phyloP scores from a whole-genome alignment of 768 basidiomycete species.

The Podaxis rugospora region DNA sequence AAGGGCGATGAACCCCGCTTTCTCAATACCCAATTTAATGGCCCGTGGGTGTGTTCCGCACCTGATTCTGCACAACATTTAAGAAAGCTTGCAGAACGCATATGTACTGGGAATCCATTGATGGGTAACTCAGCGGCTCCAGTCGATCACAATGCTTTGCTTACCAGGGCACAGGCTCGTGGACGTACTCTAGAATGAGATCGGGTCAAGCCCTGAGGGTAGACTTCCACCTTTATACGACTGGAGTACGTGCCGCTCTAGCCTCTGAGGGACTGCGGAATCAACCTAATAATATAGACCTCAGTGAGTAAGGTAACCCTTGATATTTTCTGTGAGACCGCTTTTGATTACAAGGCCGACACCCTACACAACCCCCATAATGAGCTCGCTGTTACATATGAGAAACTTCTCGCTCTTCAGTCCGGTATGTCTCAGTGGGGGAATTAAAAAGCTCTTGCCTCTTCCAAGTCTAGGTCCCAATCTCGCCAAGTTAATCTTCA shows the following conservation, averaged over 20 bases:
- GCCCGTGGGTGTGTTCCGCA: slow-evolving; percentile 24
- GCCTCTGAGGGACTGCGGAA: neutral
- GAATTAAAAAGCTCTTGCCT: neutral
- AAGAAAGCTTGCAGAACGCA: slow-evolving; percentile 28
- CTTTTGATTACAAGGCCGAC: slow-evolving; percentile 34
- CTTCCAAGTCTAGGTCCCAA: slow-evolving; percentile 19
- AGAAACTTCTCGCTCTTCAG: slow-evolving; percentile 28
- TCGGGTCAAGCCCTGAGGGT: slow-evolving; percentile 13
- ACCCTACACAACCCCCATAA: slow-evolving; percentile 32
- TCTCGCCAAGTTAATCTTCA: slow-evolving; percentile 23
- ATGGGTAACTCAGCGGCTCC: slow-evolving; percentile 22
- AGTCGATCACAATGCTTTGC: neutral
- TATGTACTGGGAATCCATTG: slow-evolving; percentile 36
- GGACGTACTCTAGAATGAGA: slow-evolving; percentile 18
- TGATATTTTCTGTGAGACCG: slow-evolving; percentile 38
- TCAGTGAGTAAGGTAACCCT: slow-evolving; percentile 38
- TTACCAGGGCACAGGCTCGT: neutral
- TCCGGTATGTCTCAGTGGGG: slow-evolving; percentile 18
- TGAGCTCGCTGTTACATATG: slow-evolving; percentile 34
- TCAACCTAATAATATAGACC: neutral
- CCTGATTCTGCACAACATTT: neutral
- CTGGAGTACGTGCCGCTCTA: slow-evolving; percentile 24
- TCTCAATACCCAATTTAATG: slow-evolving; percentile 40
- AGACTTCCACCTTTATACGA: slow-evolving; percentile 30
- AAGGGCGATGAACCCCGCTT: slow-evolving; percentile 48